Percentiles rank a stretch among this genome's conserved stretches.
Conservation (phyloP, 139 green algal genomes). For the Chlorella sp. region DNA sequence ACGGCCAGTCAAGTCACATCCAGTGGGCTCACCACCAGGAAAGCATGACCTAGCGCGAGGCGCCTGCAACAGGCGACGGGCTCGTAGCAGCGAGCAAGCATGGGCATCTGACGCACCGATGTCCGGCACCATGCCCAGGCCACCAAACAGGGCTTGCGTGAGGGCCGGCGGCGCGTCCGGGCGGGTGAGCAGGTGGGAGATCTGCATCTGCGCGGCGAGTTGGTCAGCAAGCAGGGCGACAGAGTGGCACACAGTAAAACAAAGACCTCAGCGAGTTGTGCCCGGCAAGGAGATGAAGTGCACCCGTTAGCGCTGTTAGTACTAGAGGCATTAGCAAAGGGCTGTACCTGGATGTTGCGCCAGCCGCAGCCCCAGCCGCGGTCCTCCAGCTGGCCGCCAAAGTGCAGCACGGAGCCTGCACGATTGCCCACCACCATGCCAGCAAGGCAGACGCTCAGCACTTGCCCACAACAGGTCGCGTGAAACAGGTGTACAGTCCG, state of each 20-base stretch:
- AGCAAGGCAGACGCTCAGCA: too few species aligned
- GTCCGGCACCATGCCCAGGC: slow-evolving; percentile 52
- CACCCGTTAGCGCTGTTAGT: too few species aligned
- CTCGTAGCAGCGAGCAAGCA: not conserved
- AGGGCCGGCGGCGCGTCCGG: not conserved
- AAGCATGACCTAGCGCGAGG: too few species aligned
- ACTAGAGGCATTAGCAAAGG: too few species aligned
- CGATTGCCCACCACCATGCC: too few species aligned
- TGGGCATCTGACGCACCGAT: slow-evolving; percentile 22
- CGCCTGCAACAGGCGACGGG: not conserved
- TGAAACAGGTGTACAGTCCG: too few species aligned
- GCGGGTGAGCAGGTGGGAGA: slow-evolving; percentile 19
- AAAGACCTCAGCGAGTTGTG: too few species aligned
- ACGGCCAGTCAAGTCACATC: not conserved
- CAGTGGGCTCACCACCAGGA: too few species aligned
- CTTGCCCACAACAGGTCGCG: too few species aligned
- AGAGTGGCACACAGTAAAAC: too few species aligned
- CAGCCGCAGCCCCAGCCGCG: not conserved
- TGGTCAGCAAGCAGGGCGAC: too few species aligned
- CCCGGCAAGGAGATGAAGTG: too few species aligned
- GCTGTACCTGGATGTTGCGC: not conserved
- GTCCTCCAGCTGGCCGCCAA: not conserved
- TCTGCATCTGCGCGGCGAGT: slow-evolving; percentile 33
- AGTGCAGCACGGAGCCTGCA: not conserved
- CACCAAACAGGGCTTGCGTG: slow-evolving; percentile 40